Evolutionary conservation across 2,329 filamentous ascomycete genomes (phyloP).

Genomic region (Fusarium goolgardi): DNA sequence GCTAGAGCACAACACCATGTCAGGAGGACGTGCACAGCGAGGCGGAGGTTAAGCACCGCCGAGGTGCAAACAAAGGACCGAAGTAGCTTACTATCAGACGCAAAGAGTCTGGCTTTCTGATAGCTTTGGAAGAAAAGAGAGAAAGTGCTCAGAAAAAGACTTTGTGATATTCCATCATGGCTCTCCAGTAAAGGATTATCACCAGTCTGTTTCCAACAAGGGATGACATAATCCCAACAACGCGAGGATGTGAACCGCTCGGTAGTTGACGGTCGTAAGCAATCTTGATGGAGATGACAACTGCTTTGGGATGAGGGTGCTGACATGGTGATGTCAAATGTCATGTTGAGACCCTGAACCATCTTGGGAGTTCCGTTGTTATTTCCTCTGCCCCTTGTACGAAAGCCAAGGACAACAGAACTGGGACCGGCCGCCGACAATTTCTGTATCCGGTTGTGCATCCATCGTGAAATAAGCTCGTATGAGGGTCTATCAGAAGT

Average conservation of each 20-base stretch:
- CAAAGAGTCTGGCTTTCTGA: background rate
- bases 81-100: slow-evolving; percentile 1
- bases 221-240: background rate
- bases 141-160: background rate
- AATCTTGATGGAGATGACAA: slow-evolving; percentile 18
- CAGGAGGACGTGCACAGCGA: slow-evolving; percentile 23
- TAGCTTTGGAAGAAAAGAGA: background rate
- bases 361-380: slow-evolving; percentile 14
- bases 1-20: slow-evolving; percentile 20
- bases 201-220: slow-evolving; percentile 9
- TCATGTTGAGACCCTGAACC: slow-evolving; percentile 22
- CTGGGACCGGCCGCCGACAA: slow-evolving; percentile 21
- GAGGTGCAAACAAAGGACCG: slow-evolving; percentile 28
- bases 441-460: background rate
- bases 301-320: slow-evolving; percentile 17
- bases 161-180: background rate
- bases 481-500: background rate
- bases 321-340: slow-evolving; percentile 13
- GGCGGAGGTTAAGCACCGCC: slow-evolving; percentile 10
- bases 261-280: slow-evolving; percentile 10
- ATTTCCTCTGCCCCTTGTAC: slow-evolving; percentile 4
- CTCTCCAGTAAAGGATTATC: background rate
- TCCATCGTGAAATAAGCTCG: background rate
- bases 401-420: background rate
- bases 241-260: slow-evolving; percentile 15